Base-by-base conservation (phyloP, 495 filamentous ascomycete species). In the Venustampulla echinocandica region DNA sequence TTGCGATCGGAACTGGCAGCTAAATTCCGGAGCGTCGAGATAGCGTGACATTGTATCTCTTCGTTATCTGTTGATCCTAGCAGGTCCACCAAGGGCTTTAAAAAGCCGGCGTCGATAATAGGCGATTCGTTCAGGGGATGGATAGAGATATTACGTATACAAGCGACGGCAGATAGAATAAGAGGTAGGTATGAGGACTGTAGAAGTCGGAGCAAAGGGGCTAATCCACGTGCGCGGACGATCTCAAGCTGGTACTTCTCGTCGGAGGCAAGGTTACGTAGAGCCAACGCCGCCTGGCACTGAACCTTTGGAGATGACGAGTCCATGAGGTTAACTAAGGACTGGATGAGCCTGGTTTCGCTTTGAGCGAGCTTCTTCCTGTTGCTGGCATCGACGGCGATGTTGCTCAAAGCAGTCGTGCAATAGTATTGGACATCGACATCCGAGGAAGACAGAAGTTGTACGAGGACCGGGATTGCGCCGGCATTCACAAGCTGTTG, bases 371-470 rank as follows among this genome's bases (percentile, higher is more conserved):
- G 75, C 56, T 84, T 84, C 61, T 90, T 90, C 41, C 92, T 75
- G 65, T 98, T 96, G 55, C 76, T 79, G 4, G 85, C 75, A 63
- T 98, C 92, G 38, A 98, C 92, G 11, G 92, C 92, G 55, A 98
- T 98, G 60, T 98, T 98, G 75, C 89, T 95, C 40, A 98, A 77
- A 11, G 92, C 92, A 1, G 92, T 98, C 25, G 92, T 98, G 69
- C 92, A 98, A 66, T 98, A 98, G 66, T 98, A 98, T 69, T 98
- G 92, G 13, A 98, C 92, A 61, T 98, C 92, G 44, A 95, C 87
- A 60, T 98, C 92, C 17, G 80, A 64, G 27, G 90, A 96, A 11
- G 85, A 88, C 25, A 98, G 76, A 19, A 98, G 75, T 54, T 95
- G 88, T 40, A 98, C 92, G 11, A 98, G 79, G 7, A 97, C 92